Evolutionary conservation across 805 yeast genomes (phyloP).

Genomic region (Zygotorulaspora florentina): DNA sequence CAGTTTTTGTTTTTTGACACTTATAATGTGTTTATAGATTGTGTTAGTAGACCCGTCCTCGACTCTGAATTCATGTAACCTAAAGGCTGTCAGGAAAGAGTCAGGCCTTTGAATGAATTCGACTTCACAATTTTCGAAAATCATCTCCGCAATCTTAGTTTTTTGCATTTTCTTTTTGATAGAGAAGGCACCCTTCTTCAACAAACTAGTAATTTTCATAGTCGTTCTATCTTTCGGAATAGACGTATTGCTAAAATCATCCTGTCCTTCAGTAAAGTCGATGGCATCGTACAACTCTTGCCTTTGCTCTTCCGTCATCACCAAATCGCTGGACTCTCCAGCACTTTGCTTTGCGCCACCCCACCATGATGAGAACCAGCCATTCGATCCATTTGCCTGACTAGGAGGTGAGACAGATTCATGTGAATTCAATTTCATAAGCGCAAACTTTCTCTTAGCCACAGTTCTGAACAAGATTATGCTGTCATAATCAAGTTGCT

Average conservation of each 20-base stretch:
- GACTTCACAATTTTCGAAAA: slow-evolving; percentile 77
- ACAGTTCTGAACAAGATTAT: slow-evolving; percentile 79
- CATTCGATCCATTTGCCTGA: slow-evolving; percentile 28
- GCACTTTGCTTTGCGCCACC: slow-evolving; percentile 36
- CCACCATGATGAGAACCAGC: slow-evolving; percentile 78
- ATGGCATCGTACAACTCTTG: slow-evolving; percentile 90
- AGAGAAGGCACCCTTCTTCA: slow-evolving; percentile 73
- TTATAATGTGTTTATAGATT: slow-evolving; percentile 80
- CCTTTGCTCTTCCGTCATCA: slow-evolving; percentile 79
- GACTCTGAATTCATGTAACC: slow-evolving; percentile 74
- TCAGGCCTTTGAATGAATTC: slow-evolving; percentile 73
- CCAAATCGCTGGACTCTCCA: slow-evolving; percentile 37
- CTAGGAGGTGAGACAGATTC: slow-evolving; percentile 14
- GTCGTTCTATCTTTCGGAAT: slow-evolving; percentile 70
- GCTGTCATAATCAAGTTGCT: slow-evolving; percentile 64
- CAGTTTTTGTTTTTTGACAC: slow-evolving; percentile 61
- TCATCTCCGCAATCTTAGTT: slow-evolving; percentile 63
- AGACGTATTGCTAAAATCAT: slow-evolving; percentile 44
- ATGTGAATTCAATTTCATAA: slow-evolving; percentile 41
- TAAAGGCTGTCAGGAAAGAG: slow-evolving; percentile 67
- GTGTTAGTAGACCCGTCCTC: slow-evolving; percentile 82
- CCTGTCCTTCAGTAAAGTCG: slow-evolving; percentile 72
- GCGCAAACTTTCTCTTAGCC: slow-evolving; percentile 62
- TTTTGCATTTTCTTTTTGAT: slow-evolving; percentile 39
- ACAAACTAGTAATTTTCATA: slow-evolving; percentile 60